Conservation (phyloP, 805 yeast genomes). For the Ogataea thermomethanolica region DNA sequence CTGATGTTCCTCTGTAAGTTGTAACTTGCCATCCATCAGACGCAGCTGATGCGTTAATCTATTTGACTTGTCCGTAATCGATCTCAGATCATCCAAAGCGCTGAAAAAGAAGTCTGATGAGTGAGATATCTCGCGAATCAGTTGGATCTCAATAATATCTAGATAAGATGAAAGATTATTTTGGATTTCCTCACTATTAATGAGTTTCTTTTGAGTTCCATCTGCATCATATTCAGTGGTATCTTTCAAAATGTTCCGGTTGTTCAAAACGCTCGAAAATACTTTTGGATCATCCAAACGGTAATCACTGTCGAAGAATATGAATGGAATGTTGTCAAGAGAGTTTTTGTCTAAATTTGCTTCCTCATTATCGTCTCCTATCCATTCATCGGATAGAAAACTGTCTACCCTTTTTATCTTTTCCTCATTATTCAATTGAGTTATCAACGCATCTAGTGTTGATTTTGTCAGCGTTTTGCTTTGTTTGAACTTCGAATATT, state of each 20-base stretch:
- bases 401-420: constrained; percentile 13
- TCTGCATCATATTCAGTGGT: constrained; percentile 31
- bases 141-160: constrained; percentile 77
- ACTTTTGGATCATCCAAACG: constrained; percentile 84
- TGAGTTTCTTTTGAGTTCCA: constrained; percentile 37
- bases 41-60: constrained; percentile 47
- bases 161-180: constrained; percentile 78
- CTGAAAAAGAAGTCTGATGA: constrained; percentile 83
- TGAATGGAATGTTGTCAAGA: constrained; percentile 56
- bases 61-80: constrained; percentile 53
- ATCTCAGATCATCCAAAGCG: constrained; percentile 75
- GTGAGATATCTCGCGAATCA: constrained; percentile 77
- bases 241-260: constrained; percentile 38
- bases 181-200: constrained; percentile 58
- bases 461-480: constrained; percentile 42
- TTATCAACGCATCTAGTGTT: constrained; percentile 37
- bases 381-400: constrained; percentile 3
- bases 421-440: constrained; percentile 23
- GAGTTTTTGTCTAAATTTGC: constrained; percentile 25
- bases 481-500: constrained; percentile 42
- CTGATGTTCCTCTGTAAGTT: constrained; percentile 44
- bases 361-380: constrained; percentile 21
- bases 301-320: constrained; percentile 66
- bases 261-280: constrained; percentile 70
- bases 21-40: constrained; percentile 44